Conservation (phyloP, 148 eudicot species). For the Dianthus caryophyllus region DNA sequence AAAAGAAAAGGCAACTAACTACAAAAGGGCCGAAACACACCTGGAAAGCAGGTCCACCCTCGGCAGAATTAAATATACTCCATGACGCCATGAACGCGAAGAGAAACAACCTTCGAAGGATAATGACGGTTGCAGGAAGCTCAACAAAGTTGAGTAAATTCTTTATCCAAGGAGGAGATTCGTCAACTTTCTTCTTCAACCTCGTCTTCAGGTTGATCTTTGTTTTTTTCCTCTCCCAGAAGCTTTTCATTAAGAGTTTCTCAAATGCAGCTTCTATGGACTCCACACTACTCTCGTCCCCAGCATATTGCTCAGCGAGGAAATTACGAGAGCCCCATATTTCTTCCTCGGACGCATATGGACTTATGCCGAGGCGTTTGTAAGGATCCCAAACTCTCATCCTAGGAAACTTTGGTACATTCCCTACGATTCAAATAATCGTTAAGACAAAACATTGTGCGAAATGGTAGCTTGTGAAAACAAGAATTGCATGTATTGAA, state of each 20-base stretch:
- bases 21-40: slow-evolving; percentile 28
- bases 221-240: slow-evolving; percentile 62
- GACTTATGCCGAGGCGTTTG: slow-evolving; percentile 43
- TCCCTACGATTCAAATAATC: slow-evolving; percentile 30
- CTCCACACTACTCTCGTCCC: slow-evolving; percentile 82
- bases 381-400: slow-evolving; percentile 9
- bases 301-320: slow-evolving; percentile 67
- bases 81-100: slow-evolving; percentile 85
- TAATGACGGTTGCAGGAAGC: slow-evolving; percentile 70
- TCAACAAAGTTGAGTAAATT: slow-evolving; percentile 77
- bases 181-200: slow-evolving; percentile 86
- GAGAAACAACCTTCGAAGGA: slow-evolving; percentile 77
- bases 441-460: neutral
- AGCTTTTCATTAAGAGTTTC: slow-evolving; percentile 75
- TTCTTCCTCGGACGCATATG: slow-evolving; percentile 10
- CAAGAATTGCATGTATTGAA: neutral
- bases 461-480: neutral
- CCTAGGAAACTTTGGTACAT: slow-evolving; percentile 28
- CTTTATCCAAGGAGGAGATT: slow-evolving; percentile 94
- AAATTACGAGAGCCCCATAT: slow-evolving; percentile 77
- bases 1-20: neutral
- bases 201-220: slow-evolving; percentile 83
- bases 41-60: slow-evolving; percentile 98
- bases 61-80: slow-evolving; percentile 92
- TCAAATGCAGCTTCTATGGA: slow-evolving; percentile 93